These are phyloP conservation scores for Sherardia arvensis DNA, from an alignment of 257 asterid genomes.

Conservation along the genomic window DNA sequence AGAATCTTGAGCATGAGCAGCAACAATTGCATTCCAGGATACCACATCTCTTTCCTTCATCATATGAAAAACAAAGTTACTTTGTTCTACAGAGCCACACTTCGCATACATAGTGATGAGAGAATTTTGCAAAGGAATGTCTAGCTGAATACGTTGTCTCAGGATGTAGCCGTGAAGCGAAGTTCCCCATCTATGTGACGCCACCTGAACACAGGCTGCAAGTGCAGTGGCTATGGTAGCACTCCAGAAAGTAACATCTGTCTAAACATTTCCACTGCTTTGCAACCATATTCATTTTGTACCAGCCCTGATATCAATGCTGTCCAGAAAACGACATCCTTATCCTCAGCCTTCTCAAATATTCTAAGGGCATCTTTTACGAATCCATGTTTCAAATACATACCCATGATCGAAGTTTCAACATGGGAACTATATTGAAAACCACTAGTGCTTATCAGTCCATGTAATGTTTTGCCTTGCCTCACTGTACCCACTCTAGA, in stretches of 20 bases:
- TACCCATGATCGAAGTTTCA: constrained; percentile 49
- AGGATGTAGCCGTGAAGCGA: constrained; percentile 57
- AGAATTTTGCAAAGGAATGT: constrained; percentile 50
- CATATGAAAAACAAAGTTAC: constrained; percentile 42
- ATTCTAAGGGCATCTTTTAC: constrained; percentile 40
- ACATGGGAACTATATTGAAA: constrained; percentile 39
- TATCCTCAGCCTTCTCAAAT: constrained; percentile 39
- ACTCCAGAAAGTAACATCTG: constrained; percentile 43
- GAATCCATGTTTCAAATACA: constrained; percentile 52
- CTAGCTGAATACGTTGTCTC: constrained; percentile 41
- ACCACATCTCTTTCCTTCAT: constrained; percentile 60
- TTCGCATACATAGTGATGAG: constrained; percentile 72
- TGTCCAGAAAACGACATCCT: constrained; percentile 64
- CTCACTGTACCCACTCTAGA: constrained; percentile 39
- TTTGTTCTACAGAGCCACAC: constrained; percentile 53
- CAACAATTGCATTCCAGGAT: constrained; percentile 81
- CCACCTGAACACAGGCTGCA: constrained; percentile 75
- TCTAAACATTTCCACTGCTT: constrained; percentile 43
- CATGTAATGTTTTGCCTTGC: constrained; percentile 54
- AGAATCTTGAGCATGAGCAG: constrained; percentile 58
- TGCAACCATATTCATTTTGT: constrained; percentile 49
- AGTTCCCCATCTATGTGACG: constrained; percentile 43
- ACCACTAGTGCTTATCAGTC: constrained; percentile 41
- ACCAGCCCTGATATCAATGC: constrained; percentile 80
- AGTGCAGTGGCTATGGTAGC: constrained; percentile 57